Evolutionary conservation across 768 basidiomycete genomes (phyloP), one percentile per base, ranked within the genome.

Genomic region (Tylopilus intermedius): DNA sequence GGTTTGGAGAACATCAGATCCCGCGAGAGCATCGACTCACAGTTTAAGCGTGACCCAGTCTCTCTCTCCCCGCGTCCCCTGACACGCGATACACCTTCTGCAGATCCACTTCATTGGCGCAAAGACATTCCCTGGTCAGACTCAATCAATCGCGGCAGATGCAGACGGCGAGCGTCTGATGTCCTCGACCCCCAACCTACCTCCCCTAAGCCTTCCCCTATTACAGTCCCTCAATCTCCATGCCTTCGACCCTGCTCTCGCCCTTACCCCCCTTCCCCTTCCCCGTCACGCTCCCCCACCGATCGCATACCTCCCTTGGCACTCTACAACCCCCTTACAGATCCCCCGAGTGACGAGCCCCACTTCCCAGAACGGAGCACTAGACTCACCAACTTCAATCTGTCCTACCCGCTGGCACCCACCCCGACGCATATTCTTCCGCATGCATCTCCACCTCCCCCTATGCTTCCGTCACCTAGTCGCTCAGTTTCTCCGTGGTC

Each of bases 401-500:
- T 30, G 8, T 18, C 52, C 33, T 66, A 64, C 49, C 72, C 71
- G 42, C 69, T 66, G 51, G 73, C 73, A 26, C 69, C 73, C 35
- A 76, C 78, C 38, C 73, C 76, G 44, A 60, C 65, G 13, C 61
- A 71, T 64, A 47, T 74, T 8, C 53, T 61, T 26, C 51, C 69
- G 42, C 62, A 51, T 67, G 30, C 65, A 62, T 44, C 60, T 42
- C 50, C 62, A 7, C 60, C 46, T 50, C 58, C 50, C 38, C 49
- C 50, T 49, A 57, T 46, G 33, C 52, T 56, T 38, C 56, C 56
- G 18, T 51, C 60, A 15, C 57, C 56, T 14, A 44, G 37, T 49
- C 61, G 51, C 35, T 68, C 65, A 11, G 46, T 73, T 51, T 86
- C 86, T 0, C 79, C 85, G 2, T 88, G 83, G 82, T 80, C 84